These are phyloP conservation scores for Penicillium mononematosum DNA, from an alignment of 495 filamentous ascomycete species.

Conservation along the genomic window DNA sequence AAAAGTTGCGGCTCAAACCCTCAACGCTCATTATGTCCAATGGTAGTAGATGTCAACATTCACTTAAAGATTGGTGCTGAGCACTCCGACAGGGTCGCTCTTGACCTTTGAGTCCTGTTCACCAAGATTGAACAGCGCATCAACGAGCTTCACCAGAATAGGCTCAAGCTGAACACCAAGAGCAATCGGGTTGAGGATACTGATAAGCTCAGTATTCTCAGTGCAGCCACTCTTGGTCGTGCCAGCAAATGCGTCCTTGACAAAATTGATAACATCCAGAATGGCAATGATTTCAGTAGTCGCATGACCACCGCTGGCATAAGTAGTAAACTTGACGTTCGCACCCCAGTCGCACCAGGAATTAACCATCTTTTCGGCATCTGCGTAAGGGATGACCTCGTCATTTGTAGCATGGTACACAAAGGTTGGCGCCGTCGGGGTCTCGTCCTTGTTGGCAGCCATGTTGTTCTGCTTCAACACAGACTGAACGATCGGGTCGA, in stretches of 20 bases:
- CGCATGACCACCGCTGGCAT: conserved; percentile 30
- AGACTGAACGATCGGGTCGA: conserved; percentile 22
- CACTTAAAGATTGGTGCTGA: neutral
- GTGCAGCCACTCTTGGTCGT: conserved; percentile 24
- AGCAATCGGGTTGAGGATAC: conserved; percentile 27
- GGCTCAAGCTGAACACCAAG: conserved; percentile 33
- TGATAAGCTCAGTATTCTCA: conserved; percentile 22
- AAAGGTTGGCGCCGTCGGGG: conserved; percentile 34
- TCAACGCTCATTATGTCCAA: neutral
- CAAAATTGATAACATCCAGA: conserved; percentile 25
- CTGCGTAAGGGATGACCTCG: conserved; percentile 33
- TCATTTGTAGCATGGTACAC: conserved; percentile 36
- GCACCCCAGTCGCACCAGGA: conserved; percentile 32
- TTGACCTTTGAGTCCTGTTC: conserved; percentile 22
- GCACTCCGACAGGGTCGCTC: conserved; percentile 18
- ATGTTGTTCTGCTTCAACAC: conserved; percentile 27
- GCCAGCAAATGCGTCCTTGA: conserved; percentile 32
- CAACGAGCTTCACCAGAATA: conserved; percentile 23
- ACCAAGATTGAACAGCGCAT: conserved; percentile 21
- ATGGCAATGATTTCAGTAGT: conserved; percentile 31
- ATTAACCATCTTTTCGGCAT: conserved; percentile 25
- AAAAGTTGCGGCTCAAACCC: neutral
- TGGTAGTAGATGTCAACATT: conserved; percentile 9
- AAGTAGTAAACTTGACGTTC: conserved; percentile 34
- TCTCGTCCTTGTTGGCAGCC: conserved; percentile 26